Evolutionary conservation across 805 yeast species (phyloP).

Genomic region (Isabelozyma rhagii): DNA sequence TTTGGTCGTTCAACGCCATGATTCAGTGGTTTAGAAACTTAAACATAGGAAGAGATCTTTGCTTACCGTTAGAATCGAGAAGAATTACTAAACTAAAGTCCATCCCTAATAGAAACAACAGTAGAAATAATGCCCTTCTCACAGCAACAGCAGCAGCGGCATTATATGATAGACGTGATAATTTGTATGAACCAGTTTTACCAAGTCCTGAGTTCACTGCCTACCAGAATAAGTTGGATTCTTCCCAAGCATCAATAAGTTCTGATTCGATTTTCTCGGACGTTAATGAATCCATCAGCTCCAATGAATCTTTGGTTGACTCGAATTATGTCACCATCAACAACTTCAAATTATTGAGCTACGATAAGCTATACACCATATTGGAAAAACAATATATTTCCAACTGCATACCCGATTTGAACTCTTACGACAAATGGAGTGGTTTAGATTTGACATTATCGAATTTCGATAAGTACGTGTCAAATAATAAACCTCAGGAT

Average conservation of each 20-base stretch:
- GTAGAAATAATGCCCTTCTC: slow-evolving; percentile 20
- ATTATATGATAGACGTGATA: not conserved
- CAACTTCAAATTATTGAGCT: slow-evolving; percentile 8
- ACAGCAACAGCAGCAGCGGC: slow-evolving; percentile 20
- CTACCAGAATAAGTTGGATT: not conserved
- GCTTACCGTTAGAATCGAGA: slow-evolving; percentile 26
- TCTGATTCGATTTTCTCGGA: slow-evolving; percentile 1
- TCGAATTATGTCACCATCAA: slow-evolving; percentile 3
- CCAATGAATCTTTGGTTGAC: not conserved
- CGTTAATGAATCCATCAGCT: not conserved
- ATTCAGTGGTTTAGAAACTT: slow-evolving; percentile 36
- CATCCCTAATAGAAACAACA: slow-evolving; percentile 17
- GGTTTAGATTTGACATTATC: slow-evolving; percentile 17
- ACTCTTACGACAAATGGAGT: slow-evolving; percentile 38
- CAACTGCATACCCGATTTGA: slow-evolving; percentile 35
- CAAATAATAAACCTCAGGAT: not conserved
- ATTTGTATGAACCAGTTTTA: not conserved
- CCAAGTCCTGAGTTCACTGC: not conserved
- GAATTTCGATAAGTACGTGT: slow-evolving; percentile 8
- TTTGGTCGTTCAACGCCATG: slow-evolving; percentile 41
- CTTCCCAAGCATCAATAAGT: slow-evolving; percentile 1
- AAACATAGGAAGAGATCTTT: slow-evolving; percentile 32
- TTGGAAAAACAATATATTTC: slow-evolving; percentile 35
- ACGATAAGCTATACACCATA: slow-evolving; percentile 14
- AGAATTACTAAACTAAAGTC: slow-evolving; percentile 20